Percentiles rank a stretch among this genome's conserved stretches.
Evolutionary conservation across 176 grass and related monocot genomes (phyloP).

Genomic region (Rhipidocladum racemiflorum): DNA sequence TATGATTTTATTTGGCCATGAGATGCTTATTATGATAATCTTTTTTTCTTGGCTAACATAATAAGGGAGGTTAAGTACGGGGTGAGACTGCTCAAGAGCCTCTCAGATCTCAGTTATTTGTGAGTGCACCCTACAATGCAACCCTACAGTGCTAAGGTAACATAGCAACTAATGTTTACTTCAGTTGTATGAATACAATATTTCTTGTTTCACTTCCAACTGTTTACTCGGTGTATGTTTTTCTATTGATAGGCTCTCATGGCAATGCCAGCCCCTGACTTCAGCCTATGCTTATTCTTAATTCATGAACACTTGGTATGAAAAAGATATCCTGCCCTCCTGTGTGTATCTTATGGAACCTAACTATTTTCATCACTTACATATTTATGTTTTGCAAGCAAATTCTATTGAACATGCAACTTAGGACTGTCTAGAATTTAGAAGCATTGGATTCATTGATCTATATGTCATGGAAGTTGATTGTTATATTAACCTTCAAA

Average conservation of each 20-base stretch:
- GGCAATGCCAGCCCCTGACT: slow-evolving; percentile 91
- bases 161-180: slow-evolving; percentile 1
- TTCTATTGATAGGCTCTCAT: slow-evolving; percentile 84
- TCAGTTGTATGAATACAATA: background rate
- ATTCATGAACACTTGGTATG: slow-evolving; percentile 97
- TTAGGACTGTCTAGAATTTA: background rate
- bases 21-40: too few relatives aligned
- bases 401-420: background rate
- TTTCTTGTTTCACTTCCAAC: slow-evolving; percentile 3
- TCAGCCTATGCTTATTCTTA: slow-evolving; percentile 93
- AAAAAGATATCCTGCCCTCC: background rate
- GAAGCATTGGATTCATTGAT: background rate
- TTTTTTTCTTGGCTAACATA: too few relatives aligned
- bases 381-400: background rate
- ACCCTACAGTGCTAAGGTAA: too few relatives aligned
- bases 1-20: too few relatives aligned
- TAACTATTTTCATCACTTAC: background rate
- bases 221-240: slow-evolving; percentile 17
- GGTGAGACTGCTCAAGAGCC: too few relatives aligned
- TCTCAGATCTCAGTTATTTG: too few relatives aligned
- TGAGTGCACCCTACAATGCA: too few relatives aligned
- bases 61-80: too few relatives aligned
- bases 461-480: background rate
- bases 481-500: background rate
- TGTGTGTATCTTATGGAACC: background rate